phyloP scores from a whole-genome alignment of 2,329 filamentous ascomycete species.

The Gnomoniopsis sp. region DNA sequence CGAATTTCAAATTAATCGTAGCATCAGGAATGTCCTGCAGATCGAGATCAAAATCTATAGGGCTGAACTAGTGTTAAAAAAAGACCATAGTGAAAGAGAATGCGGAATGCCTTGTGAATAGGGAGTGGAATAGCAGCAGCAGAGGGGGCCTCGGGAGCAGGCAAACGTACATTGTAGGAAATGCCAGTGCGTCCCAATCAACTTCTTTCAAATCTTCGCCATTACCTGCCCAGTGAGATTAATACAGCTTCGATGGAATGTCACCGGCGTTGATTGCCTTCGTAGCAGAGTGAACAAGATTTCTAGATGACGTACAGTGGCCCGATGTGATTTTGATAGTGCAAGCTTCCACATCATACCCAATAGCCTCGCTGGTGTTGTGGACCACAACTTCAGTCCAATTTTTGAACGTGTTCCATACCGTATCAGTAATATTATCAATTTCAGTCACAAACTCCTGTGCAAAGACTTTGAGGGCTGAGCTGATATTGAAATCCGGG shows the following conservation, averaged over 20 bases:
- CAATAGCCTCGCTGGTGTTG: constrained; percentile 24
- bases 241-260: neutral
- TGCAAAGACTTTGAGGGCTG: constrained; percentile 31
- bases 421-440: constrained; percentile 28
- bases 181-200: constrained; percentile 27
- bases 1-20: constrained; percentile 43
- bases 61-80: neutral
- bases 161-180: constrained; percentile 28
- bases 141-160: neutral
- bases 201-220: constrained; percentile 21
- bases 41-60: constrained; percentile 42
- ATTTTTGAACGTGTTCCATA: constrained; percentile 5
- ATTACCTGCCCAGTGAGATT: neutral
- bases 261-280: neutral
- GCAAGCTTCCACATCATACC: constrained; percentile 22
- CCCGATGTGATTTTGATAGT: constrained; percentile 23
- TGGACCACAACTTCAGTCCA: constrained; percentile 30
- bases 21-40: constrained; percentile 40
- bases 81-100: constrained; percentile 8
- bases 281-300: neutral
- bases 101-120: constrained; percentile 12
- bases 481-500: constrained; percentile 36
- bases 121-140: too few species aligned
- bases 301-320: constrained; percentile 6
- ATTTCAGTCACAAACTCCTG: constrained; percentile 30